phyloP scores from a whole-genome alignment of 2,329 filamentous ascomycete genomes.

The Verticillium klebahnii region DNA sequence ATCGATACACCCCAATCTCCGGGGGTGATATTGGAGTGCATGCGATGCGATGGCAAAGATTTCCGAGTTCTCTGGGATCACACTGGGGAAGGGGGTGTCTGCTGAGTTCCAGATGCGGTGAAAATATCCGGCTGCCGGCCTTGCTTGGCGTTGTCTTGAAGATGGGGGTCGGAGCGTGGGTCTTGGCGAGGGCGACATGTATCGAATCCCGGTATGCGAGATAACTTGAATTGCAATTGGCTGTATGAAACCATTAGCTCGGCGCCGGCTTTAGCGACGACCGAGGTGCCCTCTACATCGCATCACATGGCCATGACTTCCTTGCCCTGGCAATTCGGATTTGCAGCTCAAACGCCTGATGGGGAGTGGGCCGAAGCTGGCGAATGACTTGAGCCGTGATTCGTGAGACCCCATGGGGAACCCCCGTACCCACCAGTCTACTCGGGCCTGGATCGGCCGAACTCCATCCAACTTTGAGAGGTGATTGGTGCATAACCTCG shows the following conservation, averaged over 20 bases:
- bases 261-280: not conserved
- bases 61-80: no score
- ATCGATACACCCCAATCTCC: not conserved
- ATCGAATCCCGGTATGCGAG: not conserved
- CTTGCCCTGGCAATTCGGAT: not conserved
- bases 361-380: not conserved
- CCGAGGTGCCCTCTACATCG: not conserved
- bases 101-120: not conserved
- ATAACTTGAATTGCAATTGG: not conserved
- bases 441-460: not conserved
- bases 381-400: not conserved
- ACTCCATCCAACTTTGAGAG: not conserved
- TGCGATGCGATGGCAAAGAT: no score
- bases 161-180: not conserved
- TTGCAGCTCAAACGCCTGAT: not conserved
- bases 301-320: not conserved
- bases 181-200: not conserved
- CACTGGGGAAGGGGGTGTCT: not conserved
- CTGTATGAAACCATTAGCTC: not conserved
- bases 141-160: not conserved
- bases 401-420: not conserved
- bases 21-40: not conserved
- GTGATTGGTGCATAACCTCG: not conserved
- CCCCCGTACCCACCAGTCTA: not conserved
- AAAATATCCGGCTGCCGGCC: not conserved